Conservation (phyloP, 2,329 filamentous ascomycete genomes). For the Aspergillus brasiliensis region DNA sequence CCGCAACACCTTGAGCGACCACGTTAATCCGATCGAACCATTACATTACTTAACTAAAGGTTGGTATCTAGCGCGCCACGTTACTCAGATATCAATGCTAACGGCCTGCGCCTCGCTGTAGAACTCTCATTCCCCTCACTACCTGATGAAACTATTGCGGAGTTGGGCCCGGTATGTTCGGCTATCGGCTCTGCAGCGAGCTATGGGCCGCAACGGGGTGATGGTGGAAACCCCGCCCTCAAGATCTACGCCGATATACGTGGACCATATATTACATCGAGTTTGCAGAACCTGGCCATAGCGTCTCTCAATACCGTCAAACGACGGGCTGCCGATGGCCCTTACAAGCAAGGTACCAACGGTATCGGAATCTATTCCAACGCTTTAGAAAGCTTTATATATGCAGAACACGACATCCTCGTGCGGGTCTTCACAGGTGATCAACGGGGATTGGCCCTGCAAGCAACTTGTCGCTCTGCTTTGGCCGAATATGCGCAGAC, state of each 20-base stretch:
- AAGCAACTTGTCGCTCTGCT: conserved; percentile 74
- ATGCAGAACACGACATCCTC: conserved; percentile 89
- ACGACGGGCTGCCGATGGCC: conserved; percentile 72
- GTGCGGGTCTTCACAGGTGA: conserved; percentile 82
- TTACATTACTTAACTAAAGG: conserved; percentile 91
- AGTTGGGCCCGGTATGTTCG: conserved; percentile 75
- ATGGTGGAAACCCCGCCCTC: conserved; percentile 69
- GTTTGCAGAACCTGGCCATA: conserved; percentile 80
- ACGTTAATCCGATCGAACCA: conserved; percentile 79
- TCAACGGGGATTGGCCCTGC: conserved; percentile 79
- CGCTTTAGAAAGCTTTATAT: conserved; percentile 82
- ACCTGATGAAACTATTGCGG: conserved; percentile 72
- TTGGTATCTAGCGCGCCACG: conserved; percentile 18
- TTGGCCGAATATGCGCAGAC: conserved; percentile 83
- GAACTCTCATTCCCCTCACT: conserved; percentile 77
- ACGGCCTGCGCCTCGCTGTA: conserved; percentile 24
- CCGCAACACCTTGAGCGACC: conserved; percentile 74
- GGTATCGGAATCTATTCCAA: conserved; percentile 88
- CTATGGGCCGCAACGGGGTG: conserved; percentile 51
- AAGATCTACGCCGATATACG: conserved; percentile 84
- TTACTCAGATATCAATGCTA: conserved; percentile 34
- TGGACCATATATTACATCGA: conserved; percentile 80
- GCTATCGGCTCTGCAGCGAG: conserved; percentile 68
- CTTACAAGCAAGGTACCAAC: conserved; percentile 86
- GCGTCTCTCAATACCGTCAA: conserved; percentile 83